Percentiles rank a stretch among this genome's conserved stretches.
Evolutionary conservation across 345 rosid genomes (phyloP).

Genomic region (Salix exigua): DNA sequence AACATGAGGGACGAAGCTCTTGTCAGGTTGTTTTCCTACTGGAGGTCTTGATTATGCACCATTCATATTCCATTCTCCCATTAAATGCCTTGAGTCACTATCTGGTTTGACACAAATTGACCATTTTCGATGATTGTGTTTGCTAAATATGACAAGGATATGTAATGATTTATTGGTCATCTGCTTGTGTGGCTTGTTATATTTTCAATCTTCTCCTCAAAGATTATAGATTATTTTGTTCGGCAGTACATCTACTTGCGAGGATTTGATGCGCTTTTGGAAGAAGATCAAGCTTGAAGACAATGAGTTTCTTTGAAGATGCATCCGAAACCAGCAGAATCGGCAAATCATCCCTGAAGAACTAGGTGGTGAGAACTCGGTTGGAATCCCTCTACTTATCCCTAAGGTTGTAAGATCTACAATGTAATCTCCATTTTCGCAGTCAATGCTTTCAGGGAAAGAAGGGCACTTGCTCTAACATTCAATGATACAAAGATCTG

Average conservation of each 20-base stretch:
- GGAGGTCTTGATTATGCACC: no score
- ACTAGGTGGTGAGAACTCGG: conserved; percentile 69
- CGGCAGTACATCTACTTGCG: conserved; percentile 53
- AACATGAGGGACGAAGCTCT: no score
- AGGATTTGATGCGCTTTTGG: conserved; percentile 64
- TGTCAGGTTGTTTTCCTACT: no score
- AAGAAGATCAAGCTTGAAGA: conserved; percentile 65
- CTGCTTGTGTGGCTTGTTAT: no score
- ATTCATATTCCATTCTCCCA: no score
- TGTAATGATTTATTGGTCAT: no score
- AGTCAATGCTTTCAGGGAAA: conserved; percentile 85
- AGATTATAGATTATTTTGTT: not conserved
- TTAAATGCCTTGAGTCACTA: no score
- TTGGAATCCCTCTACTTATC: not conserved
- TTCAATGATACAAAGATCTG: conserved; percentile 90
- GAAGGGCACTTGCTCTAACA: conserved; percentile 91
- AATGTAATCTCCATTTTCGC: not conserved
- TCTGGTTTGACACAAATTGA: no score
- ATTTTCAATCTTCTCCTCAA: not conserved
- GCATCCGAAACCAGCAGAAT: conserved; percentile 53
- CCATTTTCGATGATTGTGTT: no score
- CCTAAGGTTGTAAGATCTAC: not conserved
- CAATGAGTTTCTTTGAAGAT: conserved; percentile 70
- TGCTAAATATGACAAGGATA: no score
- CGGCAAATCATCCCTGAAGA: conserved; percentile 63